These are phyloP conservation scores for Hypoxylon sp. DNA, from an alignment of 2,329 filamentous ascomycete genomes.

Conservation along the genomic window DNA sequence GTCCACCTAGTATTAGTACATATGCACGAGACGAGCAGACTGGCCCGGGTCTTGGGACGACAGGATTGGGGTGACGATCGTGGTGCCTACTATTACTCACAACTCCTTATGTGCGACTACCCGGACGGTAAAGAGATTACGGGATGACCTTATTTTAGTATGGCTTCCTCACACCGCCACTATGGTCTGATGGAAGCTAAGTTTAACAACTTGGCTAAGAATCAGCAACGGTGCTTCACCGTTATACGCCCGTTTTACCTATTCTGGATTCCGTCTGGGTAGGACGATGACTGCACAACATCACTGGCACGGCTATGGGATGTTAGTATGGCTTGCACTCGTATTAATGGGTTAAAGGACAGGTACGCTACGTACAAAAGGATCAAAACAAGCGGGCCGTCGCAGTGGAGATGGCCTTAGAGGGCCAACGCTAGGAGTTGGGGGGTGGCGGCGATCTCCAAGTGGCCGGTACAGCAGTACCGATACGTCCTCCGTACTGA, in stretches of 20 bases:
- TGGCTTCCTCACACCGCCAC: slow-evolving; percentile 44
- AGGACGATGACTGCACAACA: slow-evolving; percentile 31
- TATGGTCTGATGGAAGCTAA: slow-evolving; percentile 42
- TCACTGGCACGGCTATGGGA: slow-evolving; percentile 28
- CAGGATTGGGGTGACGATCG: slow-evolving; percentile 41
- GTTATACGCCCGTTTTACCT: slow-evolving; percentile 30
- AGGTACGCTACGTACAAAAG: slow-evolving; percentile 37
- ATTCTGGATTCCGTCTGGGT: slow-evolving; percentile 20
- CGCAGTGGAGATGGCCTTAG: slow-evolving; percentile 41
- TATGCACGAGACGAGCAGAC: slow-evolving; percentile 39
- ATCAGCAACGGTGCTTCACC: slow-evolving; percentile 32
- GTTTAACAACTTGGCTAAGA: slow-evolving; percentile 39
- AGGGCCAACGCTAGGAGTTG: slow-evolving; percentile 41
- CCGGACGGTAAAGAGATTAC: slow-evolving; percentile 39
- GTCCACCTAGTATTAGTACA: slow-evolving; percentile 41
- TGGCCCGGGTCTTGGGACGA: slow-evolving; percentile 41
- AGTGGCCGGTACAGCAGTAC: slow-evolving; percentile 42
- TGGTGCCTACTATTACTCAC: slow-evolving; percentile 42
- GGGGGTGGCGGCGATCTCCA: slow-evolving; percentile 44
- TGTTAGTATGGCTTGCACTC: slow-evolving; percentile 36
- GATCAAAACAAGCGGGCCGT: slow-evolving; percentile 44
- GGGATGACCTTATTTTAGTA: slow-evolving; percentile 41
- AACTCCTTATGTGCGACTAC: slow-evolving; percentile 41
- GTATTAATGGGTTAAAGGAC: slow-evolving; percentile 29
- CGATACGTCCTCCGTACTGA: slow-evolving; percentile 33